Conservation (phyloP, 176 grass and related monocot genomes). For the Eragrostis curvula region DNA sequence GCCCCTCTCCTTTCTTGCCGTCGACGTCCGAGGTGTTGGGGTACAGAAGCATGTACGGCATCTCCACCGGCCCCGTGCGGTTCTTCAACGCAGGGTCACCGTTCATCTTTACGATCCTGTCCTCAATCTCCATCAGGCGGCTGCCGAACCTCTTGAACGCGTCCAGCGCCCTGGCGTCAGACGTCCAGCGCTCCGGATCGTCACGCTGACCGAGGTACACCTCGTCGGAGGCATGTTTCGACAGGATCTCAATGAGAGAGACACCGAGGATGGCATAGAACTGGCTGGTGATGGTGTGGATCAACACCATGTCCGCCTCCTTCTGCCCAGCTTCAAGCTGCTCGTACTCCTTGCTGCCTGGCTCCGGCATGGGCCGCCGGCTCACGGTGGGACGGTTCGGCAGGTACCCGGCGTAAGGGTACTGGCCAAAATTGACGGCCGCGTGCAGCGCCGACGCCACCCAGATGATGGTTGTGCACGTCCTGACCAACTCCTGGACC, state of each 20-base stretch:
- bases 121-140: slow-evolving; percentile 57
- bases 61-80: slow-evolving; percentile 61
- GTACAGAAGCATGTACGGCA: slow-evolving; percentile 77
- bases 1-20: slow-evolving; percentile 43
- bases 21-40: slow-evolving; percentile 74
- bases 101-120: slow-evolving; percentile 55
- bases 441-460: slow-evolving; percentile 78
- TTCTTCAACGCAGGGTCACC: slow-evolving; percentile 51
- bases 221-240: slow-evolving; percentile 78
- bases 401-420: slow-evolving; percentile 72
- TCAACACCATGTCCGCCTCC: slow-evolving; percentile 59
- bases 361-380: slow-evolving; percentile 62
- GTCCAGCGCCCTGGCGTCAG: slow-evolving; percentile 56
- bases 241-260: slow-evolving; percentile 79
- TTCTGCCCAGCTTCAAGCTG: slow-evolving; percentile 46
- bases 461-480: slow-evolving; percentile 85
- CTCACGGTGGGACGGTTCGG: slow-evolving; percentile 79
- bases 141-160: slow-evolving; percentile 60
- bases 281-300: slow-evolving; percentile 83
- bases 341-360: slow-evolving; percentile 23
- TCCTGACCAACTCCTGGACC: slow-evolving; percentile 55
- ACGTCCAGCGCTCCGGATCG: slow-evolving; percentile 68
- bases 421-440: slow-evolving; percentile 86
- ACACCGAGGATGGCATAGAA: slow-evolving; percentile 65
- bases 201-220: slow-evolving; percentile 81